phyloP scores from a whole-genome alignment of 345 rosid genomes.

The Populus tremula region DNA sequence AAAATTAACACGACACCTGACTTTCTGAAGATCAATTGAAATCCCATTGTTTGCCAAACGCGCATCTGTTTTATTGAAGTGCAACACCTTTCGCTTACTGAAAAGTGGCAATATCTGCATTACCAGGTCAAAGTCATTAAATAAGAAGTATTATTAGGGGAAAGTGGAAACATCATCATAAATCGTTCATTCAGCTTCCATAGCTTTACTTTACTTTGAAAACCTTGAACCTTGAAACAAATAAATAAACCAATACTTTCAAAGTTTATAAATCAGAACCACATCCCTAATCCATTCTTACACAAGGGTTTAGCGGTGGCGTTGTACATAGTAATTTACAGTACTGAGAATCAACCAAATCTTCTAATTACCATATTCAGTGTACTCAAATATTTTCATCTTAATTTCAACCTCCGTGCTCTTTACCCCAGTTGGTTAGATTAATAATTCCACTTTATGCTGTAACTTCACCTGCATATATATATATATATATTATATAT shows the following conservation, averaged over 20 bases:
- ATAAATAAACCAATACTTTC: neutral
- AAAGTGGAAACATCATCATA: neutral
- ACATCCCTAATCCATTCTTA: neutral
- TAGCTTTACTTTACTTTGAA: neutral
- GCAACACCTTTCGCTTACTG: conserved; percentile 66
- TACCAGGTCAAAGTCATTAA: conserved; percentile 9
- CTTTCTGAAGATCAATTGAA: conserved; percentile 64
- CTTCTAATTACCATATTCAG: neutral
- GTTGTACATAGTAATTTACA: neutral
- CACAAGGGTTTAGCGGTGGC: neutral
- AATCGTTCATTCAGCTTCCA: neutral
- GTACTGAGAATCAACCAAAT: neutral
- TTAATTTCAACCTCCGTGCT: neutral
- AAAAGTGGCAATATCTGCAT: conserved; percentile 83
- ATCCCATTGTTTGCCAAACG: conserved; percentile 90
- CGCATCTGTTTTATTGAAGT: conserved; percentile 82
- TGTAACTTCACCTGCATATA: neutral
- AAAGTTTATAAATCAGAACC: neutral
- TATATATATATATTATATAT: too few species aligned
- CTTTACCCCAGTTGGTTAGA: neutral
- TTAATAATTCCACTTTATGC: neutral
- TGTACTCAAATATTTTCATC: neutral
- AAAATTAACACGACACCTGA: conserved; percentile 87
- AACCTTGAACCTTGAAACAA: neutral
- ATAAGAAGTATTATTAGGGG: neutral